These are phyloP conservation scores for Aquilaria sinensis DNA, from an alignment of 345 rosid genomes.

Conservation along the genomic window DNA sequence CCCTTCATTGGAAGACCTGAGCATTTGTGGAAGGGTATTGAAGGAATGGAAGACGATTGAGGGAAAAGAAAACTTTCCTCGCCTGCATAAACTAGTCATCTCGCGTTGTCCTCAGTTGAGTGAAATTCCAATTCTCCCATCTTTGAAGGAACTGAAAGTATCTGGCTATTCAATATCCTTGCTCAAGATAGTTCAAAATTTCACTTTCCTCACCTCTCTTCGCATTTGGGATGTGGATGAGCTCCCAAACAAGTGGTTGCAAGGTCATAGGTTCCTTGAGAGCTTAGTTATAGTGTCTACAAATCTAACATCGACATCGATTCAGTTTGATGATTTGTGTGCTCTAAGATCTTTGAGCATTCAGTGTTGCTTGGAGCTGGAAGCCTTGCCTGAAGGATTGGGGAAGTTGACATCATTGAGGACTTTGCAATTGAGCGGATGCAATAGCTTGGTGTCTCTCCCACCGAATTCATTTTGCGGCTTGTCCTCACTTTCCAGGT, in stretches of 20 bases:
- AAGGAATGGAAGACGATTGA: constrained; percentile 3
- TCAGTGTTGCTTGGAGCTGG: background rate
- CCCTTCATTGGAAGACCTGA: constrained; percentile 1
- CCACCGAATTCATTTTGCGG: background rate
- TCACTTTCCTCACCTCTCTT: background rate
- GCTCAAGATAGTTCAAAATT: no score
- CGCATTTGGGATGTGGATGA: background rate
- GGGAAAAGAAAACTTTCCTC: background rate
- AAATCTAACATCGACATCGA: background rate
- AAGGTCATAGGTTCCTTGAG: background rate
- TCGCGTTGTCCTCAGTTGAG: background rate
- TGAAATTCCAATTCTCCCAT: background rate
- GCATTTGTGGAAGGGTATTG: background rate
- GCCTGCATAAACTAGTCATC: background rate
- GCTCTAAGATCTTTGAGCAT: background rate
- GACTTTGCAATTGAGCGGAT: background rate
- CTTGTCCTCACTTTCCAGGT: background rate
- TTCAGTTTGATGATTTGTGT: background rate
- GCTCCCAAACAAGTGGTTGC: background rate
- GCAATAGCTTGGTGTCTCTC: background rate
- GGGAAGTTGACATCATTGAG: background rate
- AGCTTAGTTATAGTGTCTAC: background rate
- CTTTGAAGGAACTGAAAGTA: background rate
- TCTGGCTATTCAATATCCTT: background rate
- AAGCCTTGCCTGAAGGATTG: constrained; percentile 1